phyloP scores from a whole-genome alignment of 2,329 filamentous ascomycete genomes.

The Decorospora gaudefroyi region DNA sequence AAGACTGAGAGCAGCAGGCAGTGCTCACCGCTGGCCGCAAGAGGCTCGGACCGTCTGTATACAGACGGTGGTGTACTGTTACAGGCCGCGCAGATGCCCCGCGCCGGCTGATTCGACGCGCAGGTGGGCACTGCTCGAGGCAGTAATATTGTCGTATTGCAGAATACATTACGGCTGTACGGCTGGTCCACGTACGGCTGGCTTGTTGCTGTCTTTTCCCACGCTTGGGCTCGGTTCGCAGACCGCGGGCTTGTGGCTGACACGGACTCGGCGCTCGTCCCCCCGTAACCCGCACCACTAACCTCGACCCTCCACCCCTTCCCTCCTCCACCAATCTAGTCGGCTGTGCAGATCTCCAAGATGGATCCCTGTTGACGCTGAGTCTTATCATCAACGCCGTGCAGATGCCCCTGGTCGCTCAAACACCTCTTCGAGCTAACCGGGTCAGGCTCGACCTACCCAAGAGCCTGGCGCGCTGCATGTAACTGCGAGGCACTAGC shows the following conservation, averaged over 20 bases:
- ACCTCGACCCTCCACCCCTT: slow-evolving; percentile 12
- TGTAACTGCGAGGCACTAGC: slow-evolving; percentile 44
- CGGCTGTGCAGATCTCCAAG: slow-evolving; percentile 26
- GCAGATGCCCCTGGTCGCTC: slow-evolving; percentile 35
- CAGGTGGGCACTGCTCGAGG: slow-evolving; percentile 9
- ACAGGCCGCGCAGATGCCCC: slow-evolving; percentile 3
- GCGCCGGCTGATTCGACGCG: slow-evolving; percentile 7
- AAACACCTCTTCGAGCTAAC: slow-evolving; percentile 31
- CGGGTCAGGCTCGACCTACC: slow-evolving; percentile 35
- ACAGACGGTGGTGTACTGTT: slow-evolving; percentile 14
- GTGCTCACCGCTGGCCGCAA: slow-evolving; percentile 13
- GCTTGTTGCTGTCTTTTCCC: slow-evolving; percentile 18
- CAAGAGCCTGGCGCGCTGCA: slow-evolving; percentile 42
- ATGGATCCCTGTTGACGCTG: slow-evolving; percentile 29
- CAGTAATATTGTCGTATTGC: slow-evolving; percentile 31
- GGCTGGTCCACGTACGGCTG: slow-evolving; percentile 15
- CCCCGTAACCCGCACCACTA: slow-evolving; percentile 23
- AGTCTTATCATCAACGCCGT: slow-evolving; percentile 38
- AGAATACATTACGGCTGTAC: slow-evolving; percentile 35
- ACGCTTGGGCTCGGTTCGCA: slow-evolving; percentile 26
- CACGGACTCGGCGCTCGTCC: slow-evolving; percentile 29
- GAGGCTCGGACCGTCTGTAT: slow-evolving; percentile 16
- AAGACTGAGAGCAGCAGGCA: slow-evolving; percentile 7
- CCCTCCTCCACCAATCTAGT: slow-evolving; percentile 22
- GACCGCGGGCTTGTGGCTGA: slow-evolving; percentile 30